These are phyloP conservation scores for Tulasnella calospora DNA, from an alignment of 768 basidiomycete genomes.

Conservation along the genomic window DNA sequence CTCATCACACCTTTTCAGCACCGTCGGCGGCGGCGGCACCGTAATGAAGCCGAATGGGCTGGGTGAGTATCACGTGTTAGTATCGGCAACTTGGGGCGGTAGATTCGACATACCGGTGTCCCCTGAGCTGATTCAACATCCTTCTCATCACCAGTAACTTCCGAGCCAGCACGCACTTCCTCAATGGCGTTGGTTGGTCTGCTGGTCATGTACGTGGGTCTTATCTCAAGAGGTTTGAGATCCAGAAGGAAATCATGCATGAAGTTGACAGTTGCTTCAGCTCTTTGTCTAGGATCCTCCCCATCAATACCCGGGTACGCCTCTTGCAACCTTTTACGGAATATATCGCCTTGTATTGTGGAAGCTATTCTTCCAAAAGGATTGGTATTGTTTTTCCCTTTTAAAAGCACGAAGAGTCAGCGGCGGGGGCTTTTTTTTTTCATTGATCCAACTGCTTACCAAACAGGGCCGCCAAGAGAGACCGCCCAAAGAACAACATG, in stretches of 20 bases:
- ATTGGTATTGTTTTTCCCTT: background rate
- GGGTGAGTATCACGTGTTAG: background rate
- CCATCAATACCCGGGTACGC: constrained; percentile 4
- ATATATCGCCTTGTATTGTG: background rate
- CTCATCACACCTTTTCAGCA: too few relatives aligned
- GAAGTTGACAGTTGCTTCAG: background rate
- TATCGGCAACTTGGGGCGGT: background rate
- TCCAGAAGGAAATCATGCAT: constrained; percentile 16
- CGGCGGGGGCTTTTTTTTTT: background rate
- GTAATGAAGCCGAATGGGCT: too few relatives aligned
- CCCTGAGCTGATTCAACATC: background rate
- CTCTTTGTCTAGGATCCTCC: background rate
- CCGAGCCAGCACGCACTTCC: too few relatives aligned
- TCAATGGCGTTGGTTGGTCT: background rate
- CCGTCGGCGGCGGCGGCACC: too few relatives aligned
- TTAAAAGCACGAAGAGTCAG: background rate
- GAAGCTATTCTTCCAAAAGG: background rate
- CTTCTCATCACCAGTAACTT: background rate
- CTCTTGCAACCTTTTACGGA: background rate
- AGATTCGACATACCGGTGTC: background rate
- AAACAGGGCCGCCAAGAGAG: background rate
- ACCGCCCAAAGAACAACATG: background rate
- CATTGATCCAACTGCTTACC: background rate
- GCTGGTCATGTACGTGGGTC: background rate
- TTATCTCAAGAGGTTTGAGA: background rate